These are phyloP conservation scores for Mycena polygramma DNA, from an alignment of 768 basidiomycete genomes.

Conservation along the genomic window DNA sequence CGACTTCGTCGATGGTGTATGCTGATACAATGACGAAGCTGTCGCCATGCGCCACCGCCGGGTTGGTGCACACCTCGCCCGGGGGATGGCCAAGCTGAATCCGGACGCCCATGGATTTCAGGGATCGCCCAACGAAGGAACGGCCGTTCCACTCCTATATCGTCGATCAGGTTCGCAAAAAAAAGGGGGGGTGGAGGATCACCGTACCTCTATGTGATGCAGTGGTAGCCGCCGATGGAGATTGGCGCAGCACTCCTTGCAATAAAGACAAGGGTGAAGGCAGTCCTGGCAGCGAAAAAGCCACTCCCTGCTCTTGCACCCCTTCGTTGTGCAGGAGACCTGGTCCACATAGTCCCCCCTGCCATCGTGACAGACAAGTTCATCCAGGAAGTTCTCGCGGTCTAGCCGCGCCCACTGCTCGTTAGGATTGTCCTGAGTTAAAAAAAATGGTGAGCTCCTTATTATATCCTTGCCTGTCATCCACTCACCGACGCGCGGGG, in stretches of 20 bases:
- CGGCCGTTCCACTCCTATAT: not conserved
- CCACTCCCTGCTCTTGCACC: not conserved
- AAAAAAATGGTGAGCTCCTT: no score
- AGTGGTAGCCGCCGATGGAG: not conserved
- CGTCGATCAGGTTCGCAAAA: no score
- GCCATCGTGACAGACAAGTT: not conserved
- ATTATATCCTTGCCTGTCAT: no score
- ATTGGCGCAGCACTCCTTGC: not conserved
- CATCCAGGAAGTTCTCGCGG: not conserved
- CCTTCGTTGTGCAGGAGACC: not conserved
- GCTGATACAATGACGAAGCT: not conserved
- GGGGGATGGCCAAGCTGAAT: conserved; percentile 5
- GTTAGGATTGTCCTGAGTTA: conserved; percentile 2
- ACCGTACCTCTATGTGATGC: conserved; percentile 9
- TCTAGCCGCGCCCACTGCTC: conserved; percentile 1
- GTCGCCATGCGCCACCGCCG: not conserved
- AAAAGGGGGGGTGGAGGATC: no score
- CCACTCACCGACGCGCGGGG: not conserved
- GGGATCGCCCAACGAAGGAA: not conserved
- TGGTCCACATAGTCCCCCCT: conserved; percentile 1
- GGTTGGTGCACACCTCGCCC: not conserved
- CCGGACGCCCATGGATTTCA: not conserved
- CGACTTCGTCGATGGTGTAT: conserved; percentile 4
- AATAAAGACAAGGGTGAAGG: not conserved
- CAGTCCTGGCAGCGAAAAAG: not conserved